Percentiles rank a stretch among this genome's conserved stretches.
Evolutionary conservation across 345 rosid genomes (phyloP).

Genomic region (Crucihimalaya himalaica): DNA sequence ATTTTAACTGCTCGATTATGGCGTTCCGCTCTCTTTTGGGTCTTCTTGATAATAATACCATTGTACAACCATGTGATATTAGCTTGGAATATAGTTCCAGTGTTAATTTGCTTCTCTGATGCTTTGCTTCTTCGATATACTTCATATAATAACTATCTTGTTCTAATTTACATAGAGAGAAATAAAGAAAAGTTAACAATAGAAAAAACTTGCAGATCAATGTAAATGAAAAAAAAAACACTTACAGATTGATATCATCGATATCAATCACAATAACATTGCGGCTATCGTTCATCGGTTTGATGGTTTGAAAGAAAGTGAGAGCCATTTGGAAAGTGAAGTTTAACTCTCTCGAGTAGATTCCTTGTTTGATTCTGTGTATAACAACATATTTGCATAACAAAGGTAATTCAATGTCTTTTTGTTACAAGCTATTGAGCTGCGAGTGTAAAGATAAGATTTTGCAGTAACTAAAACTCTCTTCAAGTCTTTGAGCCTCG

Average conservation of each 20-base stretch:
- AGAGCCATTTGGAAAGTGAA: conserved; percentile 49
- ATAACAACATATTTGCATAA: conserved; percentile 53
- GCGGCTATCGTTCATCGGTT: conserved; percentile 41
- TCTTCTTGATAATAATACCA: conserved; percentile 62
- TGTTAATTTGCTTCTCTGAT: conserved; percentile 41
- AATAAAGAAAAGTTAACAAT: neutral
- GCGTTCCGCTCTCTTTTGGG: conserved; percentile 45
- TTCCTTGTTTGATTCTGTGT: conserved; percentile 49
- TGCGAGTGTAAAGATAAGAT: conserved; percentile 54
- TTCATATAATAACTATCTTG: conserved; percentile 26
- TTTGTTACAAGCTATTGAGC: conserved; percentile 50
- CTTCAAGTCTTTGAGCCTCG: conserved; percentile 41
- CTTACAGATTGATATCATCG: conserved; percentile 57
- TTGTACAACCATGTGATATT: conserved; percentile 59
- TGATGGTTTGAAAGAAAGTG: conserved; percentile 44
- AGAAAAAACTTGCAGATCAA: neutral
- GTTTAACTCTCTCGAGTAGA: conserved; percentile 57
- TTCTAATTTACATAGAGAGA: conserved; percentile 40
- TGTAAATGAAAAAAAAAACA: conserved; percentile 3
- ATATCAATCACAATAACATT: conserved; percentile 69
- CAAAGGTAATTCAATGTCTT: conserved; percentile 47
- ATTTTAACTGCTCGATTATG: conserved; percentile 45
- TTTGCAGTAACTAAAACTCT: conserved; percentile 56
- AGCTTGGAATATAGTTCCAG: conserved; percentile 53
- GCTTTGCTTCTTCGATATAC: conserved; percentile 47